Base-by-base conservation (phyloP, 1,284 basidiomycete species). In the Fomitopsis schrenkii region DNA sequence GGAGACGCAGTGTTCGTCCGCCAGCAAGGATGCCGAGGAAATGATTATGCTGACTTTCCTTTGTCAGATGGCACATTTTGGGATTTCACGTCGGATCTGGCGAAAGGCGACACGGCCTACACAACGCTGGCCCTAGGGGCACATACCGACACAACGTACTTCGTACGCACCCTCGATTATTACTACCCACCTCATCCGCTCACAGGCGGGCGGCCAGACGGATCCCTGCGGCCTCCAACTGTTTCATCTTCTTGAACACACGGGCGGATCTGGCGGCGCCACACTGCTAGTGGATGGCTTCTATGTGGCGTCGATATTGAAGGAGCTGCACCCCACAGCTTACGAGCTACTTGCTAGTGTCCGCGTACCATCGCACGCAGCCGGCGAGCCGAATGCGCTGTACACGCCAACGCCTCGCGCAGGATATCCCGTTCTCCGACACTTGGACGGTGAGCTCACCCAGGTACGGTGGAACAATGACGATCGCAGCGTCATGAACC, bases 61-160 rank as follows among this genome's bases (percentile, higher is more conserved):
- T 8, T 55, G 1, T 62, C 48, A 95, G 93, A 96, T 68, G 94
- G 94, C 38, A 87, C 88, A 55, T 97, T 98, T 75, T 99, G 97
- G 96, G 94, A 98, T 70, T 97, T 99, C 71, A 98, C 95, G 0
- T 88, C 95, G 0, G 89, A 97, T 71, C 83, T 97, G 22, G 87
- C 90, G 12, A 95, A 93, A 70, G 95, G 95, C 22, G 96, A 98
- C 72, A 89, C 94, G 6, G 88, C 90, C 22, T 99, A 99, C 76
- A 96, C 95, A 8, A 93, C 90, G 22, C 76, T 97, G 45, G 90
- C 90, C 0, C 84, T 99, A 5, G 88, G 86, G 8, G 95, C 94
- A 0, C 97, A 99, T 73, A 98, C 96, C 1, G 97, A 98, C 70
- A 97, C 93, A 55, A 97, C 96, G 2, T 98, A 98, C 76, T 95